A percentile compares a stretch with the other conserved stretches of the same genome.
phyloP scores from a whole-genome alignment of 345 rosid species.

The Bruguiera sexangula region DNA sequence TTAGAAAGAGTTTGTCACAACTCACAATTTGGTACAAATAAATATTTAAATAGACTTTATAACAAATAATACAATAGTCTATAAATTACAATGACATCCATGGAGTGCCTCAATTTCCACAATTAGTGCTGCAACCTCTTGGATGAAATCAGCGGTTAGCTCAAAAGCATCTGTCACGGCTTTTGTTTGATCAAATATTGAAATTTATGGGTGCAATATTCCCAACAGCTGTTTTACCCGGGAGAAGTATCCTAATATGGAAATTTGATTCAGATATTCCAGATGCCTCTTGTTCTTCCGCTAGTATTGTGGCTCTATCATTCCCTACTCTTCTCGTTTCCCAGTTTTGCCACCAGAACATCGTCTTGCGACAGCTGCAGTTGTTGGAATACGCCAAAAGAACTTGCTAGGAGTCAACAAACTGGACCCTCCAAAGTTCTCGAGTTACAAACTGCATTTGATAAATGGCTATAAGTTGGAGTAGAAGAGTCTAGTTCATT shows the following conservation, averaged over 20 bases:
- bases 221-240: constrained; percentile 91
- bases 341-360: constrained; percentile 74
- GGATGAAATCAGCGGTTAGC: constrained; percentile 59
- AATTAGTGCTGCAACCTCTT: constrained; percentile 44
- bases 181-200: constrained; percentile 64
- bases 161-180: constrained; percentile 69
- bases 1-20: no score
- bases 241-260: constrained; percentile 64
- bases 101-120: no score
- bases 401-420: no score
- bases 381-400: constrained; percentile 46
- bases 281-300: constrained; percentile 67
- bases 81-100: no score
- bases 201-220: constrained; percentile 92
- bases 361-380: constrained; percentile 59
- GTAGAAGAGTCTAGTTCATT: no score
- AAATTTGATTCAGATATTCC: constrained; percentile 62
- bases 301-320: constrained; percentile 47
- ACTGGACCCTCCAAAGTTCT: no score
- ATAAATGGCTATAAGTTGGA: no score
- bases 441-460: no score
- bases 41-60: no score
- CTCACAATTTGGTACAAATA: no score
- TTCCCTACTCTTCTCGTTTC: constrained; percentile 52
- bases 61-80: no score